Evolutionary conservation across 805 yeast species (phyloP).

Genomic region (Allodekkera sacchari): DNA sequence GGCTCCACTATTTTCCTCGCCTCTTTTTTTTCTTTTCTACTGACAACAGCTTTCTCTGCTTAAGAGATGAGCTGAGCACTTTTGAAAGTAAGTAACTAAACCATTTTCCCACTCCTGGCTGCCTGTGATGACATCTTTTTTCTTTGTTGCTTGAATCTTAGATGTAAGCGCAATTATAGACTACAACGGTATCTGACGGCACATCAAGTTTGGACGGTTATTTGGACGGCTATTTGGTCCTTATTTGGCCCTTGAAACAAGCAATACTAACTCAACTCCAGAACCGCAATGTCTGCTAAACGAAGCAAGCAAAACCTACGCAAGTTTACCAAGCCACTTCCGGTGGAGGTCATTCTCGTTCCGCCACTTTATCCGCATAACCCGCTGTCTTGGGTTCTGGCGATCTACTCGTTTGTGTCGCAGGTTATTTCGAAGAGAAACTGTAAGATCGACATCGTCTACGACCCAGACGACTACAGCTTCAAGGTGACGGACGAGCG

Average conservation of each 20-base stretch:
- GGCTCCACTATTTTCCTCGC: too few species aligned
- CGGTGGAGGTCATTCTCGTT: constrained; percentile 26
- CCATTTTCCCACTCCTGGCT: too few species aligned
- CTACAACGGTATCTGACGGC: constrained; percentile 32
- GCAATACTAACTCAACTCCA: constrained; percentile 6
- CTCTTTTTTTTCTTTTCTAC: too few species aligned
- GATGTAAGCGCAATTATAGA: constrained; percentile 15
- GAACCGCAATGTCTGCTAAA: constrained; percentile 1
- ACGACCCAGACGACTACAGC: constrained; percentile 7
- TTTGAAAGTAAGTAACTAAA: too few species aligned
- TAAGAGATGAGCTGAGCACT: too few species aligned
- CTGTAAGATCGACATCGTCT: constrained; percentile 4
- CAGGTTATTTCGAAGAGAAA: constrained; percentile 4
- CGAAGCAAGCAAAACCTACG: constrained; percentile 2
- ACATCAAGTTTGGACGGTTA: background rate
- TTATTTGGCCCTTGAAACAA: background rate
- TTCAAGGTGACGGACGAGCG: constrained; percentile 34
- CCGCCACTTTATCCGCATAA: constrained; percentile 36
- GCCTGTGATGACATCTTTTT: constrained; percentile 11
- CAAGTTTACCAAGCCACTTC: constrained; percentile 27
- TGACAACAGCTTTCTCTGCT: too few species aligned
- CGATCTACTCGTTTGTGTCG: constrained; percentile 19
- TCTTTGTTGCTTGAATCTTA: constrained; percentile 12
- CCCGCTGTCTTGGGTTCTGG: constrained; percentile 38
- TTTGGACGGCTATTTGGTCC: background rate